These are phyloP conservation scores for Exserohilum turcica DNA, from an alignment of 2,329 filamentous ascomycete species.

Conservation along the genomic window DNA sequence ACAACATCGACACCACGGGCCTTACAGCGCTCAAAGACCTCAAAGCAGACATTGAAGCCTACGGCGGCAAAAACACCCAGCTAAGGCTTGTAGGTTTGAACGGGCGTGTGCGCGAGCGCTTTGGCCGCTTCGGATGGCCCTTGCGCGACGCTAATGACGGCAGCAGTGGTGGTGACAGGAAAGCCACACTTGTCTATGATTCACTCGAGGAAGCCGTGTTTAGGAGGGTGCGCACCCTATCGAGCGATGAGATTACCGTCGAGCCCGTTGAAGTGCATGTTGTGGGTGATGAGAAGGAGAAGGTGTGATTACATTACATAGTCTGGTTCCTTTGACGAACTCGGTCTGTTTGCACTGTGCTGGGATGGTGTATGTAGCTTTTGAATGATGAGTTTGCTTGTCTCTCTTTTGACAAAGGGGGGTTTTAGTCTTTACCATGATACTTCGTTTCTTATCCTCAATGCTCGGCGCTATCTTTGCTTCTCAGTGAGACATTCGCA, in stretches of 20 bases:
- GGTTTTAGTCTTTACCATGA: too few relatives aligned
- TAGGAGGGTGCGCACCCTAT: conserved; percentile 8
- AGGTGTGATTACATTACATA: too few relatives aligned
- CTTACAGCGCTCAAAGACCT: conserved; percentile 57
- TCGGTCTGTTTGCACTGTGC: too few relatives aligned
- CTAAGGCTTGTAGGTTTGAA: conserved; percentile 58
- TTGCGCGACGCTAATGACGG: conserved; percentile 19
- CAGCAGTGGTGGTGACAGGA: conserved; percentile 2
- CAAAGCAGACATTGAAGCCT: conserved; percentile 55
- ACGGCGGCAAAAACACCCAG: conserved; percentile 54
- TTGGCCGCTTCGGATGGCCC: conserved; percentile 44
- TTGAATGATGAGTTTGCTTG: too few relatives aligned
- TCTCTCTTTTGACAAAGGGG: too few relatives aligned
- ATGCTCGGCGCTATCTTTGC: too few relatives aligned
- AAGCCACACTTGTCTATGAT: conserved; percentile 21
- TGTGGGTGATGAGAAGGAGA: conserved; percentile 26
- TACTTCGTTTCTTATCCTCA: too few relatives aligned
- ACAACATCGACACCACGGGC: conserved; percentile 61
- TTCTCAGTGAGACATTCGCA: too few relatives aligned
- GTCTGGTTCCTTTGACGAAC: too few relatives aligned
- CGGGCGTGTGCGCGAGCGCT: conserved; percentile 44
- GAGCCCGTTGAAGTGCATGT: conserved; percentile 22
- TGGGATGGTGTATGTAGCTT: too few relatives aligned
- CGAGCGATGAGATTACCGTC: conserved; percentile 17
- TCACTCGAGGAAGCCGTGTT: conserved; percentile 23